These are phyloP conservation scores for Brettanomyces nanus DNA, from an alignment of 805 yeast genomes.

Conservation along the genomic window DNA sequence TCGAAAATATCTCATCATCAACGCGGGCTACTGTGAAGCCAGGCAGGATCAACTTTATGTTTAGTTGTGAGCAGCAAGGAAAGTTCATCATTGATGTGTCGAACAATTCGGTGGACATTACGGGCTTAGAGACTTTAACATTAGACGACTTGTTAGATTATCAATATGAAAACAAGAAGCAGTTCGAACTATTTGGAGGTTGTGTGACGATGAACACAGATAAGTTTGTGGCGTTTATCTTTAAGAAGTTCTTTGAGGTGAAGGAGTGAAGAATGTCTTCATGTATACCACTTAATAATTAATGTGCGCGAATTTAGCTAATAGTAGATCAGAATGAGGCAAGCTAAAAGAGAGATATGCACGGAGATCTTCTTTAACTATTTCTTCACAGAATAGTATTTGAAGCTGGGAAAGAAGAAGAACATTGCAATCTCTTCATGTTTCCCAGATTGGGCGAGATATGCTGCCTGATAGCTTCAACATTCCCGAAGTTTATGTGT, in stretches of 20 bases:
- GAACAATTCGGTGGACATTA: slow-evolving; percentile 28
- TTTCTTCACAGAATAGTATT: too few species aligned
- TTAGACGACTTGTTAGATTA: slow-evolving; percentile 64
- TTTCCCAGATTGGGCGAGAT: slow-evolving; percentile 9
- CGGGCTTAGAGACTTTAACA: slow-evolving; percentile 38
- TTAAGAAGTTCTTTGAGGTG: slow-evolving; percentile 63
- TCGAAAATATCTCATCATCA: slow-evolving; percentile 17
- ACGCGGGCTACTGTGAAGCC: slow-evolving; percentile 25
- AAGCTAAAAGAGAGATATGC: too few species aligned
- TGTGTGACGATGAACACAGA: slow-evolving; percentile 64
- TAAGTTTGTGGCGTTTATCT: slow-evolving; percentile 57
- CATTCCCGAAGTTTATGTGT: slow-evolving; percentile 45
- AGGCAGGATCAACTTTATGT: slow-evolving; percentile 61
- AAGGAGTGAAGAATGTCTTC: slow-evolving; percentile 3
- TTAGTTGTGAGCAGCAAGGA: slow-evolving; percentile 68
- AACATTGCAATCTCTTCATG: too few species aligned
- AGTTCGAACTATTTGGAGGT: slow-evolving; percentile 54
- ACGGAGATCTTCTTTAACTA: too few species aligned
- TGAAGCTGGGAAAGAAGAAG: too few species aligned
- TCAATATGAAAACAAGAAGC: slow-evolving; percentile 60
- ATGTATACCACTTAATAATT: too few species aligned
- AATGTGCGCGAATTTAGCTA: too few species aligned
- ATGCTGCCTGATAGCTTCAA: slow-evolving; percentile 29
- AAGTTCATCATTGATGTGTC: slow-evolving; percentile 69
- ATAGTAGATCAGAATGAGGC: too few species aligned